Percentiles rank a stretch among this genome's conserved stretches.
phyloP scores from a whole-genome alignment of 2,329 filamentous ascomycete genomes.

The Pleochaeta shiraiana region DNA sequence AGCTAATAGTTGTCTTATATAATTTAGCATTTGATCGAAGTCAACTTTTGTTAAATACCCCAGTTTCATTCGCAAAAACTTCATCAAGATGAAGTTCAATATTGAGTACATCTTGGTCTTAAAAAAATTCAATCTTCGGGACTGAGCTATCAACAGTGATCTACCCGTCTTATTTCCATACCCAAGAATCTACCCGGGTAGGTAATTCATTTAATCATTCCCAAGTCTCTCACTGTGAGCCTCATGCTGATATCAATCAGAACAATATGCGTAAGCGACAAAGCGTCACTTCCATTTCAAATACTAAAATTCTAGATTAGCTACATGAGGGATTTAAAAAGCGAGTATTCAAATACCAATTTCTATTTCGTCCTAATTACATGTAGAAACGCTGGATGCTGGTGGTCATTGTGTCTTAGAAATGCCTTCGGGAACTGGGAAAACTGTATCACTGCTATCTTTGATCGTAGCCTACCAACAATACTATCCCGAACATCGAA shows the following conservation, averaged over 20 bases:
- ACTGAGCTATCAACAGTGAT: constrained; percentile 26
- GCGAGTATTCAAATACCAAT: constrained; percentile 16
- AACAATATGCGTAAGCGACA: constrained; percentile 39
- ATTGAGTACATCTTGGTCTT: constrained; percentile 33
- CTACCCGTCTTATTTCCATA: constrained; percentile 54
- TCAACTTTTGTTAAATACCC: too few relatives aligned
- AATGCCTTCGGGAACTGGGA: constrained; percentile 97
- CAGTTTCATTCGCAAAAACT: too few relatives aligned
- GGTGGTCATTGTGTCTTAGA: constrained; percentile 92
- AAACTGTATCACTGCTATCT: constrained; percentile 86
- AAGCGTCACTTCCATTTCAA: constrained; percentile 7
- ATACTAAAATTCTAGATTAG: constrained; percentile 20
- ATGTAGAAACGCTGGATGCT: constrained; percentile 55
- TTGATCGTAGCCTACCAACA: constrained; percentile 95
- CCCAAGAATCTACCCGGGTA: constrained; percentile 44
- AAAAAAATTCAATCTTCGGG: constrained; percentile 10
- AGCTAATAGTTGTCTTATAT: too few relatives aligned
- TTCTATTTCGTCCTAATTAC: constrained; percentile 8
- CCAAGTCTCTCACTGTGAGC: too few relatives aligned
- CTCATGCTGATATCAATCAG: too few relatives aligned
- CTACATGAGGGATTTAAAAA: constrained; percentile 72
- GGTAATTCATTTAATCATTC: too few relatives aligned
- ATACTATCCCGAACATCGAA: constrained; percentile 77
- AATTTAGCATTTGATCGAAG: too few relatives aligned
- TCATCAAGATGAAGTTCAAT: constrained; percentile 48